Evolutionary conservation across 768 basidiomycete species (phyloP).

Genomic region (Hypholoma sublateritium): DNA sequence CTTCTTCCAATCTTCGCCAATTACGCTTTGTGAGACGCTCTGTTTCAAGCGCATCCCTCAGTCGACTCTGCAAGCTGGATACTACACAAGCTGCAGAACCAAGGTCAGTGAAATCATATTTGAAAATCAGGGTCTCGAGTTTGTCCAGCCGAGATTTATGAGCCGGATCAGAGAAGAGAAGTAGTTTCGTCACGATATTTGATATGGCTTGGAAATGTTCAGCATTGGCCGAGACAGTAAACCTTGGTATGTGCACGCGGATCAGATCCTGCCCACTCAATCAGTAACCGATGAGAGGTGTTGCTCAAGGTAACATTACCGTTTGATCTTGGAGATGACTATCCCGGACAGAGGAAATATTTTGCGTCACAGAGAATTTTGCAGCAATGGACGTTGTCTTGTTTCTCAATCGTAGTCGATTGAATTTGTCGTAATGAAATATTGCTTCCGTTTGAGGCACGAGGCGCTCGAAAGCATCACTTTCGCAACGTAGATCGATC

Average conservation of each 20-base stretch:
- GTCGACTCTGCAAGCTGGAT: slow-evolving; percentile 66
- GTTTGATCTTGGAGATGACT: slow-evolving; percentile 36
- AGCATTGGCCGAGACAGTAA: slow-evolving; percentile 84
- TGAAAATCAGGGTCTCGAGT: slow-evolving; percentile 80
- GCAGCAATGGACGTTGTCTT: slow-evolving; percentile 55
- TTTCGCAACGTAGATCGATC: slow-evolving; percentile 83
- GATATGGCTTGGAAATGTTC: slow-evolving; percentile 84
- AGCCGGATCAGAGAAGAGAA: slow-evolving; percentile 88
- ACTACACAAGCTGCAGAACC: slow-evolving; percentile 70
- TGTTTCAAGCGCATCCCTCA: slow-evolving; percentile 64
- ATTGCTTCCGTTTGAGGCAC: slow-evolving; percentile 86
- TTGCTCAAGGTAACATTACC: slow-evolving; percentile 15
- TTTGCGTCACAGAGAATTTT: slow-evolving; percentile 34
- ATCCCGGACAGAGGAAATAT: slow-evolving; percentile 19
- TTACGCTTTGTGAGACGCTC: slow-evolving; percentile 39
- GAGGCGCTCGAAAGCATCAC: slow-evolving; percentile 80
- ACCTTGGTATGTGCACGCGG: slow-evolving; percentile 77
- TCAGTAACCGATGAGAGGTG: background rate
- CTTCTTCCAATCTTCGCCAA: slow-evolving; percentile 37
- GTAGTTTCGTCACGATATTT: slow-evolving; percentile 79
- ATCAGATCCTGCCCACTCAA: slow-evolving; percentile 65
- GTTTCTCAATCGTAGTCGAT: slow-evolving; percentile 81
- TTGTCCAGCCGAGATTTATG: slow-evolving; percentile 77
- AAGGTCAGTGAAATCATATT: slow-evolving; percentile 85
- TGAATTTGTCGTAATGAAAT: slow-evolving; percentile 93